Evolutionary conservation across 1,139 yeast species (phyloP), one percentile per base, ranked within the genome.

Genomic region (Geotrichum aggregatum): DNA sequence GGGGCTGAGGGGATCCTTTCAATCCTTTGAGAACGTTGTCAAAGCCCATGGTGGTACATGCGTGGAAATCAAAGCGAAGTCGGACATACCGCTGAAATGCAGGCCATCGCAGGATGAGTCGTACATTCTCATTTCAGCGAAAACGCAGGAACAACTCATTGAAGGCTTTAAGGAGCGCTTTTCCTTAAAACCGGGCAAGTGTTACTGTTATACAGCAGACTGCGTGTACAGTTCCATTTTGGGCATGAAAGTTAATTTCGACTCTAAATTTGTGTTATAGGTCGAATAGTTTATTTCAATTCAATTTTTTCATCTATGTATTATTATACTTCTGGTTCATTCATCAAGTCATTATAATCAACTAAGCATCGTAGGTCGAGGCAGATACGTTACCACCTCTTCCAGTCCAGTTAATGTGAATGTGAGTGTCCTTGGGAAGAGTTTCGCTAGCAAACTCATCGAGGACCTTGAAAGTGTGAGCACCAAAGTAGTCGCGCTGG

Each of bases 401-500:
- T 73, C 98, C 98, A 61, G 98, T 92, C 98, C 98, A 92, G 94
- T 92, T 91, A 71, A 91, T 79, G 78, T 92, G 98, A 74, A 91
- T 84, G 78, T 86, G 83, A 65, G 82, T 76, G 68, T 80, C 94
- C 66, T 77, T 82, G 77, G 92, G 91, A 73, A 86, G 79, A 69
- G 75, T 75, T 55, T 76, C 87, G 68, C 80, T 78, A 65, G 87
- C 96, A 67, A 69, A 74, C 74, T 94, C 95, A 65, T 95, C 95
- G 70, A 88, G 78, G 61, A 92, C 95, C 74, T 83, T 82, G 88
- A 92, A 92, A 69, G 98, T 92, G 83, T 92, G 98, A 63, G 98
- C 98, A 76, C 98, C 98, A 68, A 92, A 92, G 87, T 91, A 92
- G 75, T 92, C 98, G 80, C 98, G 88, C 82, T 92, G 98, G 67